phyloP scores from a whole-genome alignment of 805 yeast species.

The Nakazawaea wyomingensis region DNA sequence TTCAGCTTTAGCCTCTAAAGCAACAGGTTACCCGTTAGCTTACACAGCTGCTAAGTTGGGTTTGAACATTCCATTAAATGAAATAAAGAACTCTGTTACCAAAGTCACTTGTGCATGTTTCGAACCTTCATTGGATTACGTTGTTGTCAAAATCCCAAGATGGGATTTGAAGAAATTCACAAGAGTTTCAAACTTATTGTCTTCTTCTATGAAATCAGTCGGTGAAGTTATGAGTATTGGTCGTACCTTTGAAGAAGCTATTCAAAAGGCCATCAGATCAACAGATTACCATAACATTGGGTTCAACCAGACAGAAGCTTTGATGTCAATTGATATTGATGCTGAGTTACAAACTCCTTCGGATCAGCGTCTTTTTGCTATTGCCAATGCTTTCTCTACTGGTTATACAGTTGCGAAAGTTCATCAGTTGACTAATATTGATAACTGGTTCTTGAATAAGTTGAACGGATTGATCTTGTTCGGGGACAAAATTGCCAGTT shows the following conservation, averaged over 20 bases:
- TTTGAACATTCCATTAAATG: slow-evolving; percentile 89
- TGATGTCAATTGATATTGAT: slow-evolving; percentile 90
- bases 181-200: slow-evolving; percentile 79
- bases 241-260: slow-evolving; percentile 94
- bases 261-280: slow-evolving; percentile 95
- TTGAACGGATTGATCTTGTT: slow-evolving; percentile 69
- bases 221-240: slow-evolving; percentile 99
- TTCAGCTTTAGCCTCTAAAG: slow-evolving; percentile 96
- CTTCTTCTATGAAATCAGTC: slow-evolving; percentile 96
- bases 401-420: slow-evolving; percentile 91
- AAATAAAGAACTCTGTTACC: slow-evolving; percentile 93
- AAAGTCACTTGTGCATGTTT: slow-evolving; percentile 94
- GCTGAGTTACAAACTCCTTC: slow-evolving; percentile 92
- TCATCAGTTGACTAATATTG: slow-evolving; percentile 87
- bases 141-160: slow-evolving; percentile 96
- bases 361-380: slow-evolving; percentile 94
- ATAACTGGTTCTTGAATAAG: slow-evolving; percentile 94
- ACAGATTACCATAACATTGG: slow-evolving; percentile 96
- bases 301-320: slow-evolving; percentile 76
- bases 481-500: slow-evolving; percentile 55
- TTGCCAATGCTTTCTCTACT: slow-evolving; percentile 87
- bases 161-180: slow-evolving; percentile 97
- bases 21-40: slow-evolving; percentile 98
- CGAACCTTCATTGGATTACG: slow-evolving; percentile 94
- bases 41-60: slow-evolving; percentile 98